Evolutionary conservation across 192 early-diverging fungal species (phyloP).

Genomic region (Coemansia asiatica): DNA sequence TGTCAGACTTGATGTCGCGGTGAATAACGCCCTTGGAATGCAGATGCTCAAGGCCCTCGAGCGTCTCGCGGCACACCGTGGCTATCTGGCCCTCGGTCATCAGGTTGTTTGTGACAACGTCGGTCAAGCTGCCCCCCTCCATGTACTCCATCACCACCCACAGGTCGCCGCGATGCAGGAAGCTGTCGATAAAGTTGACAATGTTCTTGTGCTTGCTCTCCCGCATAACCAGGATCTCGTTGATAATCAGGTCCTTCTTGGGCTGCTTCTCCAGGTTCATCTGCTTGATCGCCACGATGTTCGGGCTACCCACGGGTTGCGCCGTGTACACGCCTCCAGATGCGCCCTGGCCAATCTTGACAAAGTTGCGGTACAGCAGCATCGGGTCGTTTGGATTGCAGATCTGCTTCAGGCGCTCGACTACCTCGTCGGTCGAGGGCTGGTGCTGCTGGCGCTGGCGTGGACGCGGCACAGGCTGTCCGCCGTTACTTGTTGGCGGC

Average conservation of each 20-base stretch:
- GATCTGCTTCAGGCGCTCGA: slow-evolving; percentile 77
- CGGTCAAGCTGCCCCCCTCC: slow-evolving; percentile 93
- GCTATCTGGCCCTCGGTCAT: slow-evolving; percentile 93
- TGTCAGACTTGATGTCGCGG: slow-evolving; percentile 84
- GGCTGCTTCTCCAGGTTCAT: slow-evolving; percentile 96
- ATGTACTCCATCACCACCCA: slow-evolving; percentile 98
- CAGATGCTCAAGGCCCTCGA: slow-evolving; percentile 71
- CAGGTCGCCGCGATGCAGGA: slow-evolving; percentile 76
- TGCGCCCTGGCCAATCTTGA: slow-evolving; percentile 93
- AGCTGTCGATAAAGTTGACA: slow-evolving; percentile 90
- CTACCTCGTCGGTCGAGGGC: slow-evolving; percentile 73
- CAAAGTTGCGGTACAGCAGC: slow-evolving; percentile 78
- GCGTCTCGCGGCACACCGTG: slow-evolving; percentile 82
- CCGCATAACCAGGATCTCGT: slow-evolving; percentile 88
- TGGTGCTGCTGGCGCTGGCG: slow-evolving; percentile 60
- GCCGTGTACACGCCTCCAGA: slow-evolving; percentile 94
- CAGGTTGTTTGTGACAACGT: slow-evolving; percentile 86
- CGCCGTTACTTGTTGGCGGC: slow-evolving; percentile 10
- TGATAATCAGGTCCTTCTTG: slow-evolving; percentile 95
- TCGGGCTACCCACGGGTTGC: slow-evolving; percentile 62
- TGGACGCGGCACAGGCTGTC: slow-evolving; percentile 39
- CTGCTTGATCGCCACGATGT: slow-evolving; percentile 91
- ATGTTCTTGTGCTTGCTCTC: slow-evolving; percentile 89
- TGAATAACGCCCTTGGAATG: slow-evolving; percentile 80
- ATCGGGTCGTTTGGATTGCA: slow-evolving; percentile 88